These are phyloP conservation scores for Pythium grandisporangium DNA, from an alignment of 352 stramenopile species.

Conservation along the genomic window DNA sequence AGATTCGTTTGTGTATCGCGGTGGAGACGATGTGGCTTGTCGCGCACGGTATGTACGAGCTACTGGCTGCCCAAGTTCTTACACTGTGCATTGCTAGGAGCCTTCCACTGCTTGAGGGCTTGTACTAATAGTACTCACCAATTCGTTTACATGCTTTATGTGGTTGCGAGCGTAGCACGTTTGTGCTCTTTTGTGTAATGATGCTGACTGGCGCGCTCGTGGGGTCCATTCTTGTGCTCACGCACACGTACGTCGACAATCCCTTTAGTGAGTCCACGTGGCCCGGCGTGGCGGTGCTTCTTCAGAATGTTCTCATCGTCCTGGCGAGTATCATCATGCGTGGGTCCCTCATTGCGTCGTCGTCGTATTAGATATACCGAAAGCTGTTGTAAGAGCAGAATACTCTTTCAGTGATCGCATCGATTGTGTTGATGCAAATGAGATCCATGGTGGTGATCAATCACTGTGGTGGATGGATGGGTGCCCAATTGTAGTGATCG, in stretches of 20 bases:
- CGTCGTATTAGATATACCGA: constrained; percentile 6
- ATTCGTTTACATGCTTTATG: no score
- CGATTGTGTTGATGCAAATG: no score
- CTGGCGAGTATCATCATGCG: constrained; percentile 53
- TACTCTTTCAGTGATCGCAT: no score
- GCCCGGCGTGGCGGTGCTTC: constrained; percentile 44
- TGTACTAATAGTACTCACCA: no score
- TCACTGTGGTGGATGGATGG: no score
- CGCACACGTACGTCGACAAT: constrained; percentile 50
- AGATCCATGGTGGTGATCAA: no score
- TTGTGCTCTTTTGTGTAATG: constrained; percentile 43
- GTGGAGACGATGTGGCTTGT: constrained; percentile 26
- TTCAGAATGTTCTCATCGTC: constrained; percentile 54
- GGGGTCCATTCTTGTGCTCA: constrained; percentile 46
- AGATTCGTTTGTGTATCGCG: constrained; percentile 28
- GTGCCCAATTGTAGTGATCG: no score
- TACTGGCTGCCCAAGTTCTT: no score
- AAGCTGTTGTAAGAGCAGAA: no score
- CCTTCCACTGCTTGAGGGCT: no score
- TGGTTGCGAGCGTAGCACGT: constrained; percentile 31
- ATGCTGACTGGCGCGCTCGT: constrained; percentile 27
- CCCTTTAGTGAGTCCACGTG: constrained; percentile 40
- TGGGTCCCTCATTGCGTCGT: constrained; percentile 26
- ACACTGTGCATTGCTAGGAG: no score
- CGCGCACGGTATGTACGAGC: constrained; percentile 30